Evolutionary conservation across 345 rosid species (phyloP).

Genomic region (Pseudoturritis turrita): DNA sequence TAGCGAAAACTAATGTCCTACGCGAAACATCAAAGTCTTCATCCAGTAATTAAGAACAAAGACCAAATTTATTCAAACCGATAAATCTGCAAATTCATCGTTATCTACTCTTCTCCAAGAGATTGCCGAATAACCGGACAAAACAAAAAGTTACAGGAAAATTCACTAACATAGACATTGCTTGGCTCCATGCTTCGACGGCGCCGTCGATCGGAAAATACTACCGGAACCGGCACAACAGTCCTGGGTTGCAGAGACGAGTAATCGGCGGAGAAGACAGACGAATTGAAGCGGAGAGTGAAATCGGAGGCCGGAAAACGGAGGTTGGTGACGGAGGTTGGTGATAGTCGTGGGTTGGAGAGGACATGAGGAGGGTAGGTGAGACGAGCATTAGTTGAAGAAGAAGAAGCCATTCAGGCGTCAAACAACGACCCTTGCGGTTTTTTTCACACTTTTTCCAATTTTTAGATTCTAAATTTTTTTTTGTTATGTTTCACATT

Average conservation of each 20-base stretch:
- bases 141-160: not conserved
- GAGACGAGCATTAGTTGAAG: conserved; percentile 18
- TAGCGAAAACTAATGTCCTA: not conserved
- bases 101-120: not conserved
- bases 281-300: not conserved
- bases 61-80: not conserved
- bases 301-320: conserved; percentile 7
- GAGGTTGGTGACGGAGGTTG: conserved; percentile 24
- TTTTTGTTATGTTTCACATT: not conserved
- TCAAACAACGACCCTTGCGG: not conserved
- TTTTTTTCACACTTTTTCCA: not conserved
- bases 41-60: not conserved
- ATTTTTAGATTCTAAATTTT: not conserved
- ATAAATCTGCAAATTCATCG: not conserved
- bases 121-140: not conserved
- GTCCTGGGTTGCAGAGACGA: not conserved
- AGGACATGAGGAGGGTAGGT: conserved; percentile 22
- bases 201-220: conserved; percentile 9
- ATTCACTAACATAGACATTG: conserved; percentile 28
- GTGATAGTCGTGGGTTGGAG: conserved; percentile 18
- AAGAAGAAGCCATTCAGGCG: conserved; percentile 23
- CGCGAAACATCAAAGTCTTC: not conserved
- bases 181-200: conserved; percentile 7
- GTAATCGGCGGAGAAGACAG: not conserved
- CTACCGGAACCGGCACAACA: not conserved